Evolutionary conservation across 306 rosid genomes (phyloP), one percentile per base, ranked within the genome.

Genomic region (Amphicarpaea edgeworthii): DNA sequence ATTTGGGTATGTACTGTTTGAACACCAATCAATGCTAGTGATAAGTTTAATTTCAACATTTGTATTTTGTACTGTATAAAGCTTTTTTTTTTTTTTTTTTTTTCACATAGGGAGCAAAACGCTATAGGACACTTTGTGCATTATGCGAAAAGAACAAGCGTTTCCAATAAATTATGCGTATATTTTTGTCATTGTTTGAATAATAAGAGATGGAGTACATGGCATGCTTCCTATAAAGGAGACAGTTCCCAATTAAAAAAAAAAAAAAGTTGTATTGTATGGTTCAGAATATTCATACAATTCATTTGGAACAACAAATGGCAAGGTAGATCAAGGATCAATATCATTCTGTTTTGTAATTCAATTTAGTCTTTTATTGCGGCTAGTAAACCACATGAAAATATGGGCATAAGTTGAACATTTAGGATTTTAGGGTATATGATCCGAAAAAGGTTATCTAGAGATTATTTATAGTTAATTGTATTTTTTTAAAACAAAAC

Each of bases 221-320:
- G 75, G 23, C 71, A 55, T 77, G 81, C 41, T 68, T 67, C 81
- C 75, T 43, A 68, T 8, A 20, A 77, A 55, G 40, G 75, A 57
- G 74, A 68, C 75, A 77, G 17, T 54, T 42, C 45, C 41, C n/a
- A 7, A 12, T 16, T 54, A 41, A 54, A 30, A 1, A 43, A n/a
- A n/a, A n/a, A n/a, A 67, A 64, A 3, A 19, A 40, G 28, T 15
- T 63, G 40, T 26, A 26, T 42, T 42, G 32, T 28, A 28, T 28
- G 30, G 45, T 57, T 77, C 12, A 2, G 67, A 77, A 66, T 51
- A 57, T 68, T 8, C 16, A 34, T 68, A 14, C 16, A 34, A 43
- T 5, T n/a, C 23, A 54, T 41, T 43, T 4, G 16, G 47, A 65
- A 54, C 60, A 12, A 76, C 42, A 40, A 40, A 23, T 54, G 23